Evolutionary conservation across 1,284 basidiomycete species (phyloP).

Genomic region (Dichomitus squalens): DNA sequence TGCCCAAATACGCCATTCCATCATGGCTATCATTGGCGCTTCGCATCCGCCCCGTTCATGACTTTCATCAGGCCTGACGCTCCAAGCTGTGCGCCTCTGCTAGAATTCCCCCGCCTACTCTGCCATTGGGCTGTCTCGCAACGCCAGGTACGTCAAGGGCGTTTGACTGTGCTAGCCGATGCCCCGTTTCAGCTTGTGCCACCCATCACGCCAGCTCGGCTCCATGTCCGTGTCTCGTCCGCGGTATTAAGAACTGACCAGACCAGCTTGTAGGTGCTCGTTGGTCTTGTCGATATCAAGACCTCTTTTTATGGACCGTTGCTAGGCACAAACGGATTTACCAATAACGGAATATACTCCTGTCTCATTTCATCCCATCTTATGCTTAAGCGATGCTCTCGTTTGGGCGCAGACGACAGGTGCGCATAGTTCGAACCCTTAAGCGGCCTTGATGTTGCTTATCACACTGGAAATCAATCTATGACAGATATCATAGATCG

Average conservation of each 20-base stretch:
- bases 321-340: not conserved
- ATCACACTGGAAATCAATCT: too few species aligned
- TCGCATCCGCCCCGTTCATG: not conserved
- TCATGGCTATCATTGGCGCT: not conserved
- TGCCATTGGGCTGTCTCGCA: not conserved
- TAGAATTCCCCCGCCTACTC: not conserved
- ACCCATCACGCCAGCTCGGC: not conserved
- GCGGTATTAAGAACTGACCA: not conserved
- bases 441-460: too few species aligned
- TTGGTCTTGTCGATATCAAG: not conserved
- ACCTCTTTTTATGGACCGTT: constrained; percentile 1
- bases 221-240: not conserved
- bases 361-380: too few species aligned
- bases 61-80: not conserved
- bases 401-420: too few species aligned
- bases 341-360: not conserved
- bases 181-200: not conserved
- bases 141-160: not conserved
- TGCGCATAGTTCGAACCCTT: too few species aligned
- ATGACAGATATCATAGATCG: too few species aligned
- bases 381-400: too few species aligned
- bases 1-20: not conserved
- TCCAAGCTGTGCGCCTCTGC: not conserved
- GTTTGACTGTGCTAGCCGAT: not conserved
- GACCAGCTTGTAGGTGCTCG: not conserved